These are phyloP conservation scores for Epithele typhae DNA, from an alignment of 768 basidiomycete species.

Conservation along the genomic window DNA sequence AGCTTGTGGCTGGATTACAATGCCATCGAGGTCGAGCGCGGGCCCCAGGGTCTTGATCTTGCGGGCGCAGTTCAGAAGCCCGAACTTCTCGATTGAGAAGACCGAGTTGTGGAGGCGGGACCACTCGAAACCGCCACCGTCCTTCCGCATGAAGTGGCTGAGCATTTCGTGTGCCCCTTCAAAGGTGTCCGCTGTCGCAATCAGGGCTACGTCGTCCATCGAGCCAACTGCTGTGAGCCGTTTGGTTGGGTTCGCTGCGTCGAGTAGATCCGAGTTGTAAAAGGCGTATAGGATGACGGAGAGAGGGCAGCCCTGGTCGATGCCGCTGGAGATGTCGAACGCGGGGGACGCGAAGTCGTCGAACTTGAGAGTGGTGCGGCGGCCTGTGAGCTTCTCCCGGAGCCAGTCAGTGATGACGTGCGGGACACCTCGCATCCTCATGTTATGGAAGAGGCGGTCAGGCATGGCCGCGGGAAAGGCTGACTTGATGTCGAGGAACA, in stretches of 20 bases:
- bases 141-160: conserved; percentile 6
- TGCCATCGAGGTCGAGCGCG: conserved; percentile 5
- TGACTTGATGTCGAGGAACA: conserved; percentile 31
- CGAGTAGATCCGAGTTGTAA: conserved; percentile 27
- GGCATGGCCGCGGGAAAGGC: conserved; percentile 24
- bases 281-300: conserved; percentile 29
- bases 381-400: conserved; percentile 13
- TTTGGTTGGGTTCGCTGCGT: conserved; percentile 5
- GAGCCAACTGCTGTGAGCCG: conserved; percentile 8
- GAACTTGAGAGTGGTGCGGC: conserved; percentile 20
- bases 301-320: conserved; percentile 31
- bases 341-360: conserved; percentile 21
- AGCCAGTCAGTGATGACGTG: conserved; percentile 16
- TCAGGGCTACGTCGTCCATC: conserved; percentile 17
- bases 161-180: conserved; percentile 1
- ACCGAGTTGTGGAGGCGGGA: conserved; percentile 21
- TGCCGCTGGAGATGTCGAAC: conserved; percentile 21
- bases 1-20: conserved; percentile 13
- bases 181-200: conserved; percentile 7
- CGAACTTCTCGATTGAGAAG: conserved; percentile 20
- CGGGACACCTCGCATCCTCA: conserved; percentile 14
- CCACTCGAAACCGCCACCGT: conserved; percentile 25
- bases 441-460: conserved; percentile 14
- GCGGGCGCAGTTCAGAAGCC: conserved; percentile 1
- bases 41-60: conserved; percentile 7